These are phyloP conservation scores for Fistulinella prunicolor DNA, from an alignment of 768 basidiomycete genomes.

Conservation along the genomic window DNA sequence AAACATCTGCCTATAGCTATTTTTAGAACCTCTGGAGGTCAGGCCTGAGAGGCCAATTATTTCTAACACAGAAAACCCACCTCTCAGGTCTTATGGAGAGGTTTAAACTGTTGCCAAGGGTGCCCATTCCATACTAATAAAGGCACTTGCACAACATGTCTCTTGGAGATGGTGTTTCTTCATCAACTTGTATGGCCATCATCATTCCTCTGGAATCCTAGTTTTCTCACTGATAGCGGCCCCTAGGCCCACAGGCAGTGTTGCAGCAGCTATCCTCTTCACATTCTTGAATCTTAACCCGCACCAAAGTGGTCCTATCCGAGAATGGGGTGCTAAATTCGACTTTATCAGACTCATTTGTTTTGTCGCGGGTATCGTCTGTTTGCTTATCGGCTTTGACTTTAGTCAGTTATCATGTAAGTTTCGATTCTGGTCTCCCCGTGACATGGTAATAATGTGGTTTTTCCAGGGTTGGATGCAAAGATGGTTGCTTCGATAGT, in stretches of 20 bases:
- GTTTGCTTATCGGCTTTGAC: constrained; percentile 70
- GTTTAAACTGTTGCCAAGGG: too few species aligned
- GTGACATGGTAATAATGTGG: neutral
- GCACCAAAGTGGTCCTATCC: constrained; percentile 53
- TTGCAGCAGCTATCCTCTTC: constrained; percentile 60
- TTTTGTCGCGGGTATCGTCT: constrained; percentile 61
- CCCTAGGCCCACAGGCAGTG: constrained; percentile 66
- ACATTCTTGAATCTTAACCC: constrained; percentile 78
- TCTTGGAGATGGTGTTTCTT: constrained; percentile 83
- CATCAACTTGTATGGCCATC: constrained; percentile 57
- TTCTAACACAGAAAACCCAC: too few species aligned
- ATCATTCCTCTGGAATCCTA: too few species aligned
- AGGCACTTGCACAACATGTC: constrained; percentile 70
- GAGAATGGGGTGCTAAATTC: constrained; percentile 57
- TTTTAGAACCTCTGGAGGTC: too few species aligned
- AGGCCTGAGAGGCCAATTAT: too few species aligned
- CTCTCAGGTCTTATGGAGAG: too few species aligned
- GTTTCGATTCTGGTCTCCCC: constrained; percentile 20
- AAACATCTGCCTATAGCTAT: too few species aligned
- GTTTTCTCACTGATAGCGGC: neutral
- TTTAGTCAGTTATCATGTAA: constrained; percentile 64
- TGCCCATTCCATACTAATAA: too few species aligned
- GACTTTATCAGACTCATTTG: constrained; percentile 68
- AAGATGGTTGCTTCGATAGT: constrained; percentile 60
- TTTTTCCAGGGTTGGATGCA: constrained; percentile 45